A percentile compares a stretch with the other conserved stretches of the same genome.
phyloP scores from a whole-genome alignment of 2,329 filamentous ascomycete genomes.

The Phoma sp. region DNA sequence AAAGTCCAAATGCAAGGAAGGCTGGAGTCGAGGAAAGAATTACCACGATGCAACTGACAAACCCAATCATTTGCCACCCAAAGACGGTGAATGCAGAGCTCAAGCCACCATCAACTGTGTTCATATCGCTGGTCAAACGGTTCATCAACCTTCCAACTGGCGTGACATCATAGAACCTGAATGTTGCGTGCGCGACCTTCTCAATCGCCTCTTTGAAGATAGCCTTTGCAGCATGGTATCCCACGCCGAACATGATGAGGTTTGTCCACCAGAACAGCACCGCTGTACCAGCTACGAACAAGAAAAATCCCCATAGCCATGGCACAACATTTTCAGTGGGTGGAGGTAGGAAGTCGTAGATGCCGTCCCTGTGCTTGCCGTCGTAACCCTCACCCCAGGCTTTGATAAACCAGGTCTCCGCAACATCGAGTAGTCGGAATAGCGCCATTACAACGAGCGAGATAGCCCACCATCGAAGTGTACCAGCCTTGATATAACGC shows the following conservation, averaged over 20 bases:
- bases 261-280: constrained; percentile 65
- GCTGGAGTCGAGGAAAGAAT: constrained; percentile 80
- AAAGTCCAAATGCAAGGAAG: constrained; percentile 76
- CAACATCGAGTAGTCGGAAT: constrained; percentile 70
- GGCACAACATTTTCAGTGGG: constrained; percentile 72
- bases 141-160: constrained; percentile 93
- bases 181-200: constrained; percentile 79
- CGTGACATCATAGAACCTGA: constrained; percentile 90
- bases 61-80: constrained; percentile 73
- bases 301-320: constrained; percentile 76
- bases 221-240: constrained; percentile 77
- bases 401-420: constrained; percentile 82
- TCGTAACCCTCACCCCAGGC: constrained; percentile 83
- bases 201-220: constrained; percentile 78
- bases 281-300: constrained; percentile 57
- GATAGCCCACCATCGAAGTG: constrained; percentile 73
- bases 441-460: constrained; percentile 69
- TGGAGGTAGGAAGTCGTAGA: constrained; percentile 64
- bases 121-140: constrained; percentile 87
- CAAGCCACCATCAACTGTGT: constrained; percentile 87
- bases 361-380: constrained; percentile 31
- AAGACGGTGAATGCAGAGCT: constrained; percentile 75
- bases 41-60: constrained; percentile 75
- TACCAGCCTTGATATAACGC: constrained; percentile 84
- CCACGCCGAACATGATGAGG: constrained; percentile 75